Evolutionary conservation across 805 yeast genomes (phyloP), one percentile per base, ranked within the genome.

Genomic region (Saccharomycopsis javanensis): DNA sequence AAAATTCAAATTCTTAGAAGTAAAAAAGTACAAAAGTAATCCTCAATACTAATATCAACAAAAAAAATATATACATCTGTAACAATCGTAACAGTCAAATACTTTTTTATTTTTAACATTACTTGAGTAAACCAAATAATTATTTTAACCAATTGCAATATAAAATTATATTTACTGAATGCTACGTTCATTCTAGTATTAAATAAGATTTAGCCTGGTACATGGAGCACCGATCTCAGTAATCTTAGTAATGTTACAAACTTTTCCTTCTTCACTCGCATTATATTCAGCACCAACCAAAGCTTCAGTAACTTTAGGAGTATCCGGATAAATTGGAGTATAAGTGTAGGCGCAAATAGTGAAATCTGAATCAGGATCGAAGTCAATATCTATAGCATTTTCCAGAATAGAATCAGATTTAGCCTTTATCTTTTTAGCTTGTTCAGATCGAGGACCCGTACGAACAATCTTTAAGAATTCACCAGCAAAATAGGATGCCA

Each of bases 281-380:
- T 86, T 86, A 68, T 94, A 95, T 68, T 79, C 82, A 56, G 98
- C 96, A 56, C 96, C 96, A 25, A 96, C 89, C 63, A 95, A 74
- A 16, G 96, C 88, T 67, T 94, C 98, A 28, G 79, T 65, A 31
- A 80, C 90, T 54, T 64, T 64, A 38, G 86, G 84, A 31, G 84
- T 72, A 16, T 90, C 94, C 63, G 79, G 78, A 71, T 91, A 92
- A 57, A 94, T 88, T 53, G 99, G 99, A 6, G 96, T 87, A 66
- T 78, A 80, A 18, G 96, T 82, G 15, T 85, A 78, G 16, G 96
- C 87, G 75, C 98, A 94, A 58, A 94, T 83, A 54, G 86, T 94
- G 69, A 91, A 91, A 57, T 87, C 90, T 2, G 96, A 92, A 69
- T 83, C 86, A 56, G 91, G 96, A 68, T 94, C 97, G 68, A 90